Percentiles rank a stretch among this genome's conserved stretches.
phyloP scores from a whole-genome alignment of 768 basidiomycete species.

The Strobilomyces dryophilus region DNA sequence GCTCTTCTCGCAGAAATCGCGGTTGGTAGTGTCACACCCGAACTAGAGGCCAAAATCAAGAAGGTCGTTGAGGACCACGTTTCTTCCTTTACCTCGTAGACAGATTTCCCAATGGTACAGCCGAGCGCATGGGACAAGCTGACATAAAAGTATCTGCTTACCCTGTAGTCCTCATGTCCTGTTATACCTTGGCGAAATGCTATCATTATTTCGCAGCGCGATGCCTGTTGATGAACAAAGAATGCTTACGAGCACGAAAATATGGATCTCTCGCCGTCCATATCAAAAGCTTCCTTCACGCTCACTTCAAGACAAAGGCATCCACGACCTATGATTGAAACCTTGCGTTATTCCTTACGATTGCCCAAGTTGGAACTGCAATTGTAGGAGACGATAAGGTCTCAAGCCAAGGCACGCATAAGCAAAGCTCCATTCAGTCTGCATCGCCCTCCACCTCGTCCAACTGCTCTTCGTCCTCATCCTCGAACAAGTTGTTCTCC shows the following conservation, averaged over 20 bases:
- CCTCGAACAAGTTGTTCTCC: constrained; percentile 55
- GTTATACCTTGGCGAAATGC: constrained; percentile 26
- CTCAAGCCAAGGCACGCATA: background rate
- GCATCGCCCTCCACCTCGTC: constrained; percentile 10
- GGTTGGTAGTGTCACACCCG: constrained; percentile 78
- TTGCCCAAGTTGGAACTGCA: background rate
- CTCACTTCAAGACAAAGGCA: background rate
- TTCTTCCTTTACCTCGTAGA: constrained; percentile 67
- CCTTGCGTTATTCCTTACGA: background rate
- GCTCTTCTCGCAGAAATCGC: constrained; percentile 82
- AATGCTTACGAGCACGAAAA: background rate
- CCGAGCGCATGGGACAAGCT: constrained; percentile 13
- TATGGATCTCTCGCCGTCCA: too few relatives aligned
- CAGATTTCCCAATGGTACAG: constrained; percentile 11
- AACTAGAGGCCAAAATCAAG: constrained; percentile 93
- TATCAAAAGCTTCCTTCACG: too few relatives aligned
- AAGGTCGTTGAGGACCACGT: constrained; percentile 90
- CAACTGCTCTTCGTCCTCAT: constrained; percentile 38
- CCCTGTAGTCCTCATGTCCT: constrained; percentile 18
- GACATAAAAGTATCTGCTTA: constrained; percentile 19
- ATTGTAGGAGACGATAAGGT: background rate
- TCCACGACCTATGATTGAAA: background rate
- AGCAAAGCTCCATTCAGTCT: constrained; percentile 6
- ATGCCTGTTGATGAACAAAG: background rate
- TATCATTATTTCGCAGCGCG: constrained; percentile 27